Conservation (phyloP, 495 filamentous ascomycete species). For the Penicillium bovifimosum region DNA sequence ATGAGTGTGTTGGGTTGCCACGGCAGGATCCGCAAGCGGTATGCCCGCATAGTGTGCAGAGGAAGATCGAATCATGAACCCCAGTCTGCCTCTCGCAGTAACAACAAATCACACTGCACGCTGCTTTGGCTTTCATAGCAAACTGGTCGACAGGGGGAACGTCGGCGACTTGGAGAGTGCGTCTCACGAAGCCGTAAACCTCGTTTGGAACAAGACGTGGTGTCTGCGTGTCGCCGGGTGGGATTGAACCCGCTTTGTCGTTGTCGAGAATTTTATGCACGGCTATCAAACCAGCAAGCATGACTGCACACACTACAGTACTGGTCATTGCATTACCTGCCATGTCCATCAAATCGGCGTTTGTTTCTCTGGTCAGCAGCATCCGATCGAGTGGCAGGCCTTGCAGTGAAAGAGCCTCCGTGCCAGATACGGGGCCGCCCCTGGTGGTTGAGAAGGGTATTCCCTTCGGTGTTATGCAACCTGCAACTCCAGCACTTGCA, state of each 20-base stretch:
- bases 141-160: neutral
- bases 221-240: neutral
- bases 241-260: conserved; percentile 4
- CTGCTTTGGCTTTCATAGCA: conserved; percentile 22
- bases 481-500: conserved; percentile 53
- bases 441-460: conserved; percentile 57
- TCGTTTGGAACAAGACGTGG: conserved; percentile 3
- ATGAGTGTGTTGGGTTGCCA: conserved; percentile 53
- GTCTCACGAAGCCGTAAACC: conserved; percentile 4
- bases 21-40: conserved; percentile 52
- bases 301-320: conserved; percentile 62
- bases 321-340: conserved; percentile 84
- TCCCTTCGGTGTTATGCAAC: conserved; percentile 68
- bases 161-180: conserved; percentile 5
- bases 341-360: conserved; percentile 62
- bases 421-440: conserved; percentile 58
- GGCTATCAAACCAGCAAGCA: conserved; percentile 50
- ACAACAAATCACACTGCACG: conserved; percentile 44
- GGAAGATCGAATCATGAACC: conserved; percentile 33
- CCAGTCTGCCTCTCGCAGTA: conserved; percentile 51
- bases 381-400: conserved; percentile 62
- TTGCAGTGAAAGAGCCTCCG: conserved; percentile 66
- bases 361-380: conserved; percentile 56
- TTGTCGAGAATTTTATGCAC: conserved; percentile 32
- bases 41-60: conserved; percentile 50